Evolutionary conservation across 164 flowering plant genomes (phyloP), one percentile per base, ranked within the genome.

Genomic region (Tinospora cordifolia): DNA sequence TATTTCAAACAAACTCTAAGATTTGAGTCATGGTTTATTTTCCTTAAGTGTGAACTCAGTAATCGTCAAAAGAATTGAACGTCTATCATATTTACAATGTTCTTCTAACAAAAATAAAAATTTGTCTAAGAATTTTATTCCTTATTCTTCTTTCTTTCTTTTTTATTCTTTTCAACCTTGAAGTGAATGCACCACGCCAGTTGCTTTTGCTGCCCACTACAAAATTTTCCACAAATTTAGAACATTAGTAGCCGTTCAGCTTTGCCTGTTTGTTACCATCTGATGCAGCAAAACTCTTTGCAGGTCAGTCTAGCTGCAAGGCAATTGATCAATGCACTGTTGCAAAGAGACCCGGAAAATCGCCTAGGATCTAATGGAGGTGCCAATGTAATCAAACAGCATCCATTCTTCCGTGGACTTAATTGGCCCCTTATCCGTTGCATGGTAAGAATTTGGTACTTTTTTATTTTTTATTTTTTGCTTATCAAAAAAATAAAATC

Each of bases 341-440:
- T 94, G 76, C 83, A 85, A 34, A 87, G 89, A 76, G 94, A 94
- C 67, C 97, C 98, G 44, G 83, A 74, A 2, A 71, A 69, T 74
- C 88, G 98, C 3, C 69, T 94, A 75, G 98, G 97, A 71, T 89
- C 97, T 71, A 85, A 66, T 41, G 76, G 76, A 14, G 98, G 98
- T 70, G 89, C 97, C 62, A 90, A 81, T 79, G 97, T 90, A 82
- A 89, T 94, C 76, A 94, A 94, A 78, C 79, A 87, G 54, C 96
- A 94, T 68, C 84, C 89, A n/a, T 94, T 91, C 76, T 94, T 94
- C 79, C 91, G 87, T 14, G 96, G 86, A 72, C 84, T 94, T 49
- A 87, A 89, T 46, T 94, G 98, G 98, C 95, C 98, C 67, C 82
- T 94, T 62, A 91, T 94, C 59, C 95, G 97, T 47, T 78, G 87